Evolutionary conservation across 768 basidiomycete species (phyloP), one percentile per base, ranked within the genome.

Genomic region (Lanmaoa pseudosensibilis): DNA sequence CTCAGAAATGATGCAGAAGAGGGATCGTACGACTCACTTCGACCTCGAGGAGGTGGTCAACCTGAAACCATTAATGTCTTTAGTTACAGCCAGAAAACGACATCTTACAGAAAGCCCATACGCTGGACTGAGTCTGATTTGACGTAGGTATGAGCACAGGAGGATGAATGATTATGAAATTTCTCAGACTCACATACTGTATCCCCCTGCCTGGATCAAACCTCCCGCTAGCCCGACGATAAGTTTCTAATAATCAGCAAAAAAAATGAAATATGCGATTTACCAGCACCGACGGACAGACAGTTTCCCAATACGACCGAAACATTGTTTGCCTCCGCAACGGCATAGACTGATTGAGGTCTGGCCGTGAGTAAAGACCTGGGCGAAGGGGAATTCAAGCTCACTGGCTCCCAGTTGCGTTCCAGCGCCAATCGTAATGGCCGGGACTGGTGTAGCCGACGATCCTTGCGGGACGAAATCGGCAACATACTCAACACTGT

Each of bases 201-300:
- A 76, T 1, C 82, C 80, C 1, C 78, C 81, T 21, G 79, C 82
- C 46, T 74, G 71, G 3, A 78, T 56, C 75, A 77, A 83, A 3
- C 82, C 80, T 21, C 77, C 81, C 5, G 60, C 53, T 55, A 2
- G 36, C 7, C 3, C 21, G 40, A 23, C 11, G 5, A 0, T 47
- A 19, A 52, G 25, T 36, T 18, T 16, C 16, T 11, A 11, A 36
- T 6, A 23, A 23, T 13, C 37, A 19, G 6, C 34, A 32, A 16
- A 4, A 27, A 37, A n/a, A 4, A 5, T 10, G 13, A 27, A 11
- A 36, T 25, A 5, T 4, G 16, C 0, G 4, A 43, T 50, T 16
- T 11, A 65, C 64, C 54, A 48, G 46, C 60, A 33, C 64, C 63
- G 13, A 65, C 64, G 1, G 64, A 65, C 11, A 58, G 25, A 46